Percentiles rank a stretch among this genome's conserved stretches.
These are phyloP conservation scores for Fimicolochytrium jonesii DNA, from an alignment of 192 early-diverging fungal species.

Conservation along the genomic window DNA sequence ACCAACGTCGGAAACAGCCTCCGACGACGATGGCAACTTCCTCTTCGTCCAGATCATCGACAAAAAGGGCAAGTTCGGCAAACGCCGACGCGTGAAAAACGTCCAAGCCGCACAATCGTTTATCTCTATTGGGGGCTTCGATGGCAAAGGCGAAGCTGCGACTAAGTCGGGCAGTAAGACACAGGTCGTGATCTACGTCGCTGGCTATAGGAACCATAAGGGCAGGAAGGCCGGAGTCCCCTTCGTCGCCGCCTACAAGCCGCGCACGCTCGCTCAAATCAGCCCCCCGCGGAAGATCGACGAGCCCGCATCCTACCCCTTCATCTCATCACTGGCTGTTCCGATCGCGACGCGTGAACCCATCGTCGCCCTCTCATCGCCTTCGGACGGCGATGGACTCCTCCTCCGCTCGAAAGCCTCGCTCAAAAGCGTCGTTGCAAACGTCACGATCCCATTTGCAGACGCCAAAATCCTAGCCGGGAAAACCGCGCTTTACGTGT, in stretches of 20 bases:
- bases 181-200: neutral
- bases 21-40: too few species aligned
- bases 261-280: neutral
- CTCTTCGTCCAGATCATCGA: neutral
- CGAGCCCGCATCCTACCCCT: neutral
- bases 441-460: neutral
- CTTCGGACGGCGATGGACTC: neutral
- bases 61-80: neutral
- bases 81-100: neutral
- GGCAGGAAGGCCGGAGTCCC: neutral
- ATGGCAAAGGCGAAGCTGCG: too few species aligned
- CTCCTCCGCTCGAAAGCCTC: neutral
- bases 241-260: constrained; percentile 1
- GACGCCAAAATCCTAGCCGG: neutral
- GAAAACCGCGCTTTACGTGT: neutral
- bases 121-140: neutral
- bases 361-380: neutral
- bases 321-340: neutral
- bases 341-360: neutral
- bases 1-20: neutral
- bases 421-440: neutral
- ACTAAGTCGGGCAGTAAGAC: too few species aligned
- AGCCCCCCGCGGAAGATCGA: neutral
- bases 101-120: neutral
- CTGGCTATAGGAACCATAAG: neutral